These are phyloP conservation scores for Cladosporium sp. DNA, from an alignment of 2,329 filamentous ascomycete species.

Conservation along the genomic window DNA sequence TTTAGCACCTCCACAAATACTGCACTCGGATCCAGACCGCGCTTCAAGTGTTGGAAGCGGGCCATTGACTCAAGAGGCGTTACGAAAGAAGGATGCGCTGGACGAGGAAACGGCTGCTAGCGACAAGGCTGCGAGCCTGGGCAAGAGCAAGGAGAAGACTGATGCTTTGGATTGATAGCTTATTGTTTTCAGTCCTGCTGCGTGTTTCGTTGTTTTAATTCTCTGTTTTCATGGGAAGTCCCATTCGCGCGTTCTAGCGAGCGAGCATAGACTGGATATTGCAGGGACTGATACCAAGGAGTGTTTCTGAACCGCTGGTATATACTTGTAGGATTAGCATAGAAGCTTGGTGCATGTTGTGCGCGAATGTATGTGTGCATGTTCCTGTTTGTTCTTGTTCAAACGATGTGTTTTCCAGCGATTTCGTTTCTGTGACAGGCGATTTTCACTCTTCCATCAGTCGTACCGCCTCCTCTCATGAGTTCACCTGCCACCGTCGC, in stretches of 20 bases:
- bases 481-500: not conserved
- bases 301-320: not conserved
- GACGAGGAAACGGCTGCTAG: conserved; percentile 22
- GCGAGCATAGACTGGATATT: not conserved
- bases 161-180: not conserved
- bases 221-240: not conserved
- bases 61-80: conserved; percentile 34
- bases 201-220: conserved; percentile 1
- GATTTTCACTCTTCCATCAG: not conserved
- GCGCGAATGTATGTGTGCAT: not conserved
- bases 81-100: conserved; percentile 32
- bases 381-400: not conserved
- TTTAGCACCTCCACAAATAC: not conserved
- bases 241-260: conserved; percentile 5
- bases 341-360: not conserved
- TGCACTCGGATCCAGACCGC: not conserved
- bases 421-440: not conserved
- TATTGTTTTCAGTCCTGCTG: not conserved
- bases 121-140: not conserved
- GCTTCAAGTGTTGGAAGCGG: conserved; percentile 1
- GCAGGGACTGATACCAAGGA: not conserved
- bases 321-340: not conserved
- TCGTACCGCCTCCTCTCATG: not conserved
- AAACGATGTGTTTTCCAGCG: not conserved
- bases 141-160: not conserved